Evolutionary conservation across 148 eudicot species (phyloP), one percentile per base, ranked within the genome.

Genomic region (Agrostemma githago): DNA sequence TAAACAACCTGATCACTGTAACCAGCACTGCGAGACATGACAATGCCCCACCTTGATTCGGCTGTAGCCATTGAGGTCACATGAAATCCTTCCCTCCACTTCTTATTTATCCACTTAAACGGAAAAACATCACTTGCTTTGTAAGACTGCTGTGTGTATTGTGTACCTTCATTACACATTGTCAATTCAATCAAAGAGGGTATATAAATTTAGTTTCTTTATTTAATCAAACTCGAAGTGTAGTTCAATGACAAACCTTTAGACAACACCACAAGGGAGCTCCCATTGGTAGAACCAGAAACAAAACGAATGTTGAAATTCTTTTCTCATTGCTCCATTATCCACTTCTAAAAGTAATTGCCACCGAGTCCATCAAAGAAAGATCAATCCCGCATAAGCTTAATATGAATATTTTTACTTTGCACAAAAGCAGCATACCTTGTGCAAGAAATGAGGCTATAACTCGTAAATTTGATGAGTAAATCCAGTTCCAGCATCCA

Each of bases 11-110:
- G 97, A 62, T 92, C 96, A 38, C 89, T 85, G 73, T 74, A 92
- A 61, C 96, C 96, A 14, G 96, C 87, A 79, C 88, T 92, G 77
- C 97, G 80, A 16, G 97, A 92, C 97, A 92, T 92, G 16, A 92
- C 97, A 11, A 92, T 93, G 75, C 97, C 97, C 97, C 97, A 92
- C 46, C 97, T 87, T 77, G 77, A 85, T 26, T 91, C 96, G 67
- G 97, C 96, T 60, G 97, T 92, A 54, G 97, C 90, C 97, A 92
- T 92, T 16, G 96, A 90, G 46, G 97, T 92, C 62, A 92, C 97
- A 82, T 90, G 96, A 70, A 90, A 90, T 53, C 92, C 96, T 79
- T 90, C 96, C 77, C 88, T 90, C 96, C 96, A 90, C 73, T 90
- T 90, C 68, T 90, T 90, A 72, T 89, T 90, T 66, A 90, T 90